phyloP scores from a whole-genome alignment of 2,329 filamentous ascomycete species.

The Ustilaginoidea virens region DNA sequence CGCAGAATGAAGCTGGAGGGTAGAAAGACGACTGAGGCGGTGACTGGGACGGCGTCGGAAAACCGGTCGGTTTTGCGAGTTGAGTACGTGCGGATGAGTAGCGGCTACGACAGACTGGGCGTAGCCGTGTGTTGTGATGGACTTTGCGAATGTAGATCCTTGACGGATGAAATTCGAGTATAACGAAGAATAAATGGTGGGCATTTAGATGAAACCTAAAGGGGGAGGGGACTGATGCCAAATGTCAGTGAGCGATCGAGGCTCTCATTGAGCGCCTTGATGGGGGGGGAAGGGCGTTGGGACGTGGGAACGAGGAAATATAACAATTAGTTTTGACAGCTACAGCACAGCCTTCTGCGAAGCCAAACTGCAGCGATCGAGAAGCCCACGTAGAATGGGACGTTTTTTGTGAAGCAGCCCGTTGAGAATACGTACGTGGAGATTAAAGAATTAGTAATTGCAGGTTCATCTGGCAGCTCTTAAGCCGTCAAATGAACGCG shows the following conservation, averaged over 20 bases:
- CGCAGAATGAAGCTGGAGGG: slow-evolving; percentile 56
- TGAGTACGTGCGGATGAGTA: slow-evolving; percentile 64
- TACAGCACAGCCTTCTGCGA: too few species aligned
- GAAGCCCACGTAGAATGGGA: neutral
- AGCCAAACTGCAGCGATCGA: neutral
- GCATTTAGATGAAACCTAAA: slow-evolving; percentile 76
- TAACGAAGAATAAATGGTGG: slow-evolving; percentile 51
- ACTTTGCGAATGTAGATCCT: slow-evolving; percentile 73
- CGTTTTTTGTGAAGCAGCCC: neutral
- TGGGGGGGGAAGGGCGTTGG: too few species aligned
- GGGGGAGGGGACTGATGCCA: slow-evolving; percentile 34
- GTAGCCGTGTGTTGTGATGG: slow-evolving; percentile 93
- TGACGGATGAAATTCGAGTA: slow-evolving; percentile 83
- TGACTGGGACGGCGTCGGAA: slow-evolving; percentile 43
- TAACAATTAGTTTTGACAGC: too few species aligned
- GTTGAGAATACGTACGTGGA: slow-evolving; percentile 41
- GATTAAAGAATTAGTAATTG: slow-evolving; percentile 48
- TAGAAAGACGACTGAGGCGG: slow-evolving; percentile 36
- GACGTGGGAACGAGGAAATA: too few species aligned
- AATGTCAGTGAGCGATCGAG: neutral
- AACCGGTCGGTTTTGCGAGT: slow-evolving; percentile 51
- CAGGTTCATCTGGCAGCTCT: slow-evolving; percentile 98
- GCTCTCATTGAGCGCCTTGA: neutral
- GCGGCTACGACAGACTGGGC: slow-evolving; percentile 94
- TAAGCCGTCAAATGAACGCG: slow-evolving; percentile 86